A percentile compares a stretch with the other conserved stretches of the same genome.
These are phyloP conservation scores for Bryum argenteum DNA, from an alignment of 225 moss, liverwort and hornwort genomes.

Conservation along the genomic window DNA sequence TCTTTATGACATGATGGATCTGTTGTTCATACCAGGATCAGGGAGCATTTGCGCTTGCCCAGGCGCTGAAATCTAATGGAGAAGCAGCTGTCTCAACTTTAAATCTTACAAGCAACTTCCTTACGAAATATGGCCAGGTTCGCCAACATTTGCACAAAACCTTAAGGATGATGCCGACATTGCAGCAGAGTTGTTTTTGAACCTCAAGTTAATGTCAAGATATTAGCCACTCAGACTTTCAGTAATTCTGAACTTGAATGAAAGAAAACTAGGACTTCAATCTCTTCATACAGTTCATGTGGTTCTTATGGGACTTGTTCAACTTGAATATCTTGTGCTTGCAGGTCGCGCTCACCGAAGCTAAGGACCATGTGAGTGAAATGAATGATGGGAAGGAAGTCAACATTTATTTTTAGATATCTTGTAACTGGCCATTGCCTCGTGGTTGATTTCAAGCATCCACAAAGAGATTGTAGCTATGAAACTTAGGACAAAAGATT, in stretches of 20 bases:
- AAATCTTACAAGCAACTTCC: slow-evolving; percentile 94
- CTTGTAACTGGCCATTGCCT: slow-evolving; percentile 10
- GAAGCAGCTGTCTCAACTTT: slow-evolving; percentile 94
- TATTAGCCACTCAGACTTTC: no score
- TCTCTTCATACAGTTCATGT: neutral
- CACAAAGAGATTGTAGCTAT: slow-evolving; percentile 38
- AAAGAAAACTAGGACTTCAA: no score
- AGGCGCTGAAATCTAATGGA: slow-evolving; percentile 93
- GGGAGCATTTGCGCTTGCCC: slow-evolving; percentile 95
- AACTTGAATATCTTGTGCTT: slow-evolving; percentile 13
- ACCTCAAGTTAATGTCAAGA: neutral
- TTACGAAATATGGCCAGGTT: slow-evolving; percentile 97
- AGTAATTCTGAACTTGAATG: no score
- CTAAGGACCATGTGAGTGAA: slow-evolving; percentile 95
- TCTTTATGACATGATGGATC: slow-evolving; percentile 16
- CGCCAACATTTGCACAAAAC: slow-evolving; percentile 9
- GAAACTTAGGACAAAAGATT: slow-evolving; percentile 16
- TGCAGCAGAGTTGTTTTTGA: neutral
- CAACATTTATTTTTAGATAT: slow-evolving; percentile 80
- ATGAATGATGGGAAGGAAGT: slow-evolving; percentile 99
- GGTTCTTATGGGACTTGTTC: neutral
- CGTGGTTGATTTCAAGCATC: slow-evolving; percentile 33
- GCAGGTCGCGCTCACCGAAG: slow-evolving; percentile 95
- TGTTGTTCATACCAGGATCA: slow-evolving; percentile 55
- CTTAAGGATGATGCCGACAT: no score